Base-by-base conservation (phyloP, 352 stramenopile species). In the Vaucheria bursata region DNA sequence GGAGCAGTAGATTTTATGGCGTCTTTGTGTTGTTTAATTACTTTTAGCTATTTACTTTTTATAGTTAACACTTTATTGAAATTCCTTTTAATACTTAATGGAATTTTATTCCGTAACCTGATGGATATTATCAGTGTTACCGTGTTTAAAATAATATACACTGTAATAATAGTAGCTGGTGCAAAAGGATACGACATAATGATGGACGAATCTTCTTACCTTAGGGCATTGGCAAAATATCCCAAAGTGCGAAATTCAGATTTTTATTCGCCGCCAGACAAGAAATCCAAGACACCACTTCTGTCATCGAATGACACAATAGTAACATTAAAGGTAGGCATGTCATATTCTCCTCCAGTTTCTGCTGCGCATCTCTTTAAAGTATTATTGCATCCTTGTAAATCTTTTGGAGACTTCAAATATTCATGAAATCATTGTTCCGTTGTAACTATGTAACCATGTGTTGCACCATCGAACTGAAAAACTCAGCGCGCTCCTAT, bases 281-380 rank as follows among this genome's bases (percentile, higher is more conserved):
- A 72, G 65, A 72, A 35, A 35, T 35, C 12, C 1, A 72, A 72
- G 65, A 29, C 65, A 39, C 31, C 40, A 35, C 65, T 36, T 29
- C 6, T 72, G 1, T 29, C 65, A 34, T 6, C 59, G 33, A 12
- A 50, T 50, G 39, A 5, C 59, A 18, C 59, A 34, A n/a, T n/a
- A n/a, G 59, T 38, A 6, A 69, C 59, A 69, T 6, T 8, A 69
- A 69, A 69, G 59, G 59, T 69, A 12, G 12, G 39, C 39, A 50
- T 50, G n/a, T 50, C 5, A 50, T 50, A 12, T 50, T 50, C 39
- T 12, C 5, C 59, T 29, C 6, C 59, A 8, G 59, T 29, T 38
- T 69, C 59, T 69, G 59, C 45, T 59, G 45, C 45, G 45, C 25
- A 18, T 25, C 12, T 25, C 45, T 18, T 25, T 25, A 59, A 59